A percentile compares a stretch with the other conserved stretches of the same genome.
phyloP scores from a whole-genome alignment of 768 basidiomycete genomes.

The Dacryopinax spathularia region DNA sequence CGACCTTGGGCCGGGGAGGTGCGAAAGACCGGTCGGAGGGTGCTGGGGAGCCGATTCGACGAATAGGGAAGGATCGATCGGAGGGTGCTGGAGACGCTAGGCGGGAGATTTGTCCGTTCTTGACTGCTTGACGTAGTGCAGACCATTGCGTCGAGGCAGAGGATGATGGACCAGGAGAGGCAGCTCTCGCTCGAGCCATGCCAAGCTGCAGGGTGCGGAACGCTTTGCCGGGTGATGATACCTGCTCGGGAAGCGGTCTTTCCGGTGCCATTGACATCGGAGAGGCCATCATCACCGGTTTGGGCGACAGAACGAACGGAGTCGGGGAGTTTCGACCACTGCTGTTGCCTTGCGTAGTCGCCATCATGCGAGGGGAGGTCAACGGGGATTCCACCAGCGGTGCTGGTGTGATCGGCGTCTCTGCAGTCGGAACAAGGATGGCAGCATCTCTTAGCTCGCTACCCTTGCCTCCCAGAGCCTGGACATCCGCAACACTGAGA shows the following conservation, averaged over 20 bases:
- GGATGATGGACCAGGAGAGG: background rate
- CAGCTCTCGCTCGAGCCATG: background rate
- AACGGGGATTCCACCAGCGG: background rate
- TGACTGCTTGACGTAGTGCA: background rate
- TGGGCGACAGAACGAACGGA: background rate
- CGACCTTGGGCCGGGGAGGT: background rate
- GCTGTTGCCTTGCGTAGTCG: background rate
- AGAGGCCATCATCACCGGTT: background rate
- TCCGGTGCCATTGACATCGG: background rate
- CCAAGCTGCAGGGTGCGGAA: background rate
- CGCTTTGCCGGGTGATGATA: background rate
- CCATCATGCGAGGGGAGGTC: background rate
- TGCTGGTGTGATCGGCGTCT: background rate
- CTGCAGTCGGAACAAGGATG: background rate
- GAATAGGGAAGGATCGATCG: background rate
- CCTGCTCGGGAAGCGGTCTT: background rate
- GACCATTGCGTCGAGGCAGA: background rate
- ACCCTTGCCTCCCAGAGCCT: too few relatives aligned
- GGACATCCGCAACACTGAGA: too few relatives aligned
- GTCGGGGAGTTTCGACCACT: background rate
- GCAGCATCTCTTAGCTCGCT: background rate
- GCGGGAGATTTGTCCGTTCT: background rate
- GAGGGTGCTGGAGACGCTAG: background rate
- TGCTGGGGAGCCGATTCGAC: background rate
- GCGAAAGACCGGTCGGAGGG: background rate